These are phyloP conservation scores for Codiaeum variegatum DNA, from an alignment of 441 rosid species.

Conservation along the genomic window DNA sequence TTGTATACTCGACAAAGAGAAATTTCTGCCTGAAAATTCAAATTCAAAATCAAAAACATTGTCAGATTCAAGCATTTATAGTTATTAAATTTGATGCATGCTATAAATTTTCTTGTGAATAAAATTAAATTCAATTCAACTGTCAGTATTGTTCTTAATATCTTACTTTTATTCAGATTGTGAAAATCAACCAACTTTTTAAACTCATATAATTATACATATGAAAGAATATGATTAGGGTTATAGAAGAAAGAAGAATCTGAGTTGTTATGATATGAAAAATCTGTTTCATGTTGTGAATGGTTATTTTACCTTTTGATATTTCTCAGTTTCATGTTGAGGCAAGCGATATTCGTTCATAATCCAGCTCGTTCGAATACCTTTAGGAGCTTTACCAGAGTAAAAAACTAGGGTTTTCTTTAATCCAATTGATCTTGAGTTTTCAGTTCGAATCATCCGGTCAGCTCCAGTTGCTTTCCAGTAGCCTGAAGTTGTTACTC, in stretches of 20 bases:
- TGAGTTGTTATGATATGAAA: neutral
- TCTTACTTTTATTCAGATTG: too few relatives aligned
- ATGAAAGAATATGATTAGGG: too few relatives aligned
- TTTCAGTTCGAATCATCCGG: constrained; percentile 83
- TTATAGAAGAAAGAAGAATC: neutral
- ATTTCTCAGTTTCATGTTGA: constrained; percentile 82
- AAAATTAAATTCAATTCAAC: neutral
- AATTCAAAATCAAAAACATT: neutral
- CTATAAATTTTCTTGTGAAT: constrained; percentile 1
- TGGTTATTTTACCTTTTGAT: constrained; percentile 61
- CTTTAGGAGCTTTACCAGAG: constrained; percentile 97
- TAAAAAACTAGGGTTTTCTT: constrained; percentile 99
- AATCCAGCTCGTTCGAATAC: constrained; percentile 93
- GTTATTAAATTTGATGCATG: constrained; percentile 16
- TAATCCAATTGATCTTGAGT: constrained; percentile 69
- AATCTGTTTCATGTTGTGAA: neutral
- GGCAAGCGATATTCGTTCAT: constrained; percentile 99
- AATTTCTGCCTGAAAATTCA: constrained; percentile 67
- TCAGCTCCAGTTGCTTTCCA: constrained; percentile 99
- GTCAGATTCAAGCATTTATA: neutral
- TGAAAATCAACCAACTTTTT: too few relatives aligned
- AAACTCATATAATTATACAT: too few relatives aligned
- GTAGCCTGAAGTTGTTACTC: constrained; percentile 93
- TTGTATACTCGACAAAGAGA: constrained; percentile 96
- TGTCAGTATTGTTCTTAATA: constrained; percentile 1